Percentiles rank a stretch among this genome's conserved stretches.
Evolutionary conservation across 441 rosid species (phyloP).

Genomic region (Melastoma candidum): DNA sequence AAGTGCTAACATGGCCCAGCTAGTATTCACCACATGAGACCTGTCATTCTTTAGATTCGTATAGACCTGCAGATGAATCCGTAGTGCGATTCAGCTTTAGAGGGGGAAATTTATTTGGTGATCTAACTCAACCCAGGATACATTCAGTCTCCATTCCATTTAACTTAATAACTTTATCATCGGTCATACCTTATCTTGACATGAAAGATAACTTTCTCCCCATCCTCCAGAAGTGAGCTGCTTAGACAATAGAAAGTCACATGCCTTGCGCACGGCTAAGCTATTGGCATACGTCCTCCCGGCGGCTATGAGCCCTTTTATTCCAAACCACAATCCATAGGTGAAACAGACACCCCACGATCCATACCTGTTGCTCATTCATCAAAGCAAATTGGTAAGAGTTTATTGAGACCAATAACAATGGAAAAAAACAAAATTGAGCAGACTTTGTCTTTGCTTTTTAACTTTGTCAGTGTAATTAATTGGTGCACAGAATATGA

Average conservation of each 20-base stretch:
- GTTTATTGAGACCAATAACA: not conserved
- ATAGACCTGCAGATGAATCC: conserved; percentile 8
- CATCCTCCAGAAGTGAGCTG: not conserved
- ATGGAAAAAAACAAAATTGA: not conserved
- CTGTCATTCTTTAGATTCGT: conserved; percentile 12
- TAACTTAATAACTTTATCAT: too few species aligned
- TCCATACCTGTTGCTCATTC: conserved; percentile 39
- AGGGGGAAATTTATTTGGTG: too few species aligned
- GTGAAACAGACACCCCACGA: conserved; percentile 73
- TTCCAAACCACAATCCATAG: conserved; percentile 58
- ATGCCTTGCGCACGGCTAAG: not conserved
- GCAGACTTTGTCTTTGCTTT: not conserved
- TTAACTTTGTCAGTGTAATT: not conserved
- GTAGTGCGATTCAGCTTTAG: too few species aligned
- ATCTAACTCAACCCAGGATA: too few species aligned
- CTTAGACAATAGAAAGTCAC: not conserved
- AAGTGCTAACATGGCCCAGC: conserved; percentile 22
- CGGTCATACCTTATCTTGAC: too few species aligned
- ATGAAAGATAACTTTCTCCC: too few species aligned
- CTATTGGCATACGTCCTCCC: conserved; percentile 13
- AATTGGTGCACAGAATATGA: not conserved
- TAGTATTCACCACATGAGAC: conserved; percentile 21
- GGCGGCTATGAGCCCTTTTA: conserved; percentile 34
- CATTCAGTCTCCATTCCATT: too few species aligned
- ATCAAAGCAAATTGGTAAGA: not conserved